phyloP scores from a whole-genome alignment of 306 rosid genomes.

The Prunus persica region Prunus_persica_NCBIv2 NC_034016.1:18720501-18721000 shows the following conservation, averaged over 20 bases:
- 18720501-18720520: too few relatives aligned
- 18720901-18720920: slow-evolving; percentile 79
- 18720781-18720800: not conserved
- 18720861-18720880: not conserved
- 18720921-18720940: slow-evolving; percentile 99
- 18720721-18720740: too few relatives aligned
- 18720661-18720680: not conserved
- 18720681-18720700: not conserved
- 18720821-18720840: slow-evolving; percentile 1
- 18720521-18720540: too few relatives aligned
- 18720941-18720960: slow-evolving; percentile 74
- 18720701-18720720: too few relatives aligned
- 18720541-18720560: too few relatives aligned
- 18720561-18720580: fast-evolving
- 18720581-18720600: too few relatives aligned
- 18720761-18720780: not conserved
- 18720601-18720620: not conserved
- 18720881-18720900: not conserved
- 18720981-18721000: slow-evolving; percentile 29
- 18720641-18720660: not conserved
- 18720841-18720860: not conserved
- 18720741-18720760: not conserved
- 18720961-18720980: slow-evolving; percentile 25
- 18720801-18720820: not conserved
- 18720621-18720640: not conserved